These are phyloP conservation scores for Sindora glabra DNA, from an alignment of 306 rosid genomes.

Conservation along the genomic window DNA sequence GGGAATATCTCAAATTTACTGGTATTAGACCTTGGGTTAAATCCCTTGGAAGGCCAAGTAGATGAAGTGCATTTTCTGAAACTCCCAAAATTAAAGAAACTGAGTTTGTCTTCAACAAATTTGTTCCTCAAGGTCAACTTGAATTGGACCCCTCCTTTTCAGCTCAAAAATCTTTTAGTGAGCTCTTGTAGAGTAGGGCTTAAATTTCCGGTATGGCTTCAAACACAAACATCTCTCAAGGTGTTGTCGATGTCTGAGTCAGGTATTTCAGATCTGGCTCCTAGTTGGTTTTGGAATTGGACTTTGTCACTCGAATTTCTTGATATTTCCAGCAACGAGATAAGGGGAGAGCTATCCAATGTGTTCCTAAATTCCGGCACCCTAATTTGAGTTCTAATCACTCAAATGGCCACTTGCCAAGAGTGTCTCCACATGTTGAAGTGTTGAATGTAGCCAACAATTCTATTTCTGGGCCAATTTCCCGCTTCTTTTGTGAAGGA, in stretches of 20 bases:
- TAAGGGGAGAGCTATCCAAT: not conserved
- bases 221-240: not conserved
- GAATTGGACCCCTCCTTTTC: conserved; percentile 15
- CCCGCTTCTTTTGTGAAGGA: not conserved
- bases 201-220: conserved; percentile 18
- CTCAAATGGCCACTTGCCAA: conserved; percentile 5
- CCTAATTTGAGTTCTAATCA: not conserved
- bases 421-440: not conserved
- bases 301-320: not conserved
- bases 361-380: not conserved
- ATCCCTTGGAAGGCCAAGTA: not conserved
- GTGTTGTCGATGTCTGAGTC: not conserved
- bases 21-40: conserved; percentile 12
- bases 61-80: conserved; percentile 1
- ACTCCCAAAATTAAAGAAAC: not conserved
- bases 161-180: not conserved
- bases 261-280: not conserved
- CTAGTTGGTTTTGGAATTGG: conserved; percentile 18
- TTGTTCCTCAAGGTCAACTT: not conserved
- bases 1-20: conserved; percentile 11
- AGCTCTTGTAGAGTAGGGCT: not conserved
- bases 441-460: not conserved
- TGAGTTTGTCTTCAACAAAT: not conserved
- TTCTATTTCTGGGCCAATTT: conserved; percentile 13
- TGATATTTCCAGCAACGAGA: not conserved